Conservation (phyloP, 202 grass and related monocot species). For the Setaria italica region DNA sequence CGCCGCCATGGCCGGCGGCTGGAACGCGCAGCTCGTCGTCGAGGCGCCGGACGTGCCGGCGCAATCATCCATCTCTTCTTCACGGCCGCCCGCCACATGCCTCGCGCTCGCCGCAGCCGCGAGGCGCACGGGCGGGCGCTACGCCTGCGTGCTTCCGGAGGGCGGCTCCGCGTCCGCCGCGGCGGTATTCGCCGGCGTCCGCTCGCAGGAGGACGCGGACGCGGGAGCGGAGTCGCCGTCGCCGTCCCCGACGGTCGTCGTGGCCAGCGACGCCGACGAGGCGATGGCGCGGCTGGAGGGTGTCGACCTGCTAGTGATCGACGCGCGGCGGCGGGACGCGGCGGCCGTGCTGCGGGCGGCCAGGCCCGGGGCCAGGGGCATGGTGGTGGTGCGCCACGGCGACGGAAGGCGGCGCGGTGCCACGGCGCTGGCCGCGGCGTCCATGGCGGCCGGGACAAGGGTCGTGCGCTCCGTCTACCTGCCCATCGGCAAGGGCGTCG, state of each 20-base stretch:
- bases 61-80: neutral
- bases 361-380: constrained; percentile 62
- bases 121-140: constrained; percentile 51
- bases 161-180: neutral
- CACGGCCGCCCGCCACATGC: constrained; percentile 38
- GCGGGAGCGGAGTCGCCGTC: neutral
- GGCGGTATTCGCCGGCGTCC: neutral
- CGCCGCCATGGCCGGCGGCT: constrained; percentile 71
- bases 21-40: constrained; percentile 73
- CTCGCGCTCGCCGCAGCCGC: constrained; percentile 54
- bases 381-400: constrained; percentile 74
- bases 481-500: constrained; percentile 74
- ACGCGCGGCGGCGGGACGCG: constrained; percentile 57
- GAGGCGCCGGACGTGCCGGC: constrained; percentile 45
- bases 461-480: constrained; percentile 68
- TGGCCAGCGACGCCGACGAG: constrained; percentile 28
- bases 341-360: constrained; percentile 54
- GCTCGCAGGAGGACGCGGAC: neutral
- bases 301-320: constrained; percentile 73
- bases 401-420: constrained; percentile 5
- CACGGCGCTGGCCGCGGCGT: constrained; percentile 38
- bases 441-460: constrained; percentile 52
- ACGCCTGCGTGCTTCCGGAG: constrained; percentile 50
- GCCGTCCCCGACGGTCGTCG: constrained; percentile 1
- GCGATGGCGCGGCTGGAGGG: constrained; percentile 62